Percentiles rank a stretch among this genome's conserved stretches.
Conservation (phyloP, 2,329 filamentous ascomycete species). For the Graphilbum fragrans region DNA sequence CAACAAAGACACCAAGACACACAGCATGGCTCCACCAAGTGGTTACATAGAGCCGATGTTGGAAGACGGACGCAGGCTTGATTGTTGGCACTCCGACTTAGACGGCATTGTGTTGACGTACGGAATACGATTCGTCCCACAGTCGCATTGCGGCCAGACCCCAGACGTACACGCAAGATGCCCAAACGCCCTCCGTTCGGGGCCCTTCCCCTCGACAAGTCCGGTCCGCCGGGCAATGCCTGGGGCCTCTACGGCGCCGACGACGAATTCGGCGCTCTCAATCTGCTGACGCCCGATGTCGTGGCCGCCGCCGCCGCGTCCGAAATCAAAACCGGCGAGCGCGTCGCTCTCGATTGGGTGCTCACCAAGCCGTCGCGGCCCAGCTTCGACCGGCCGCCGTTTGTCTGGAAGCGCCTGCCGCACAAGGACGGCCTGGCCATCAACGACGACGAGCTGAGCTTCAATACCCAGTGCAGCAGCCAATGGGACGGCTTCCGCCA, state of each 20-base stretch:
- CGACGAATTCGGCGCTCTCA: slow-evolving; percentile 36
- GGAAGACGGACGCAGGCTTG: too few species aligned
- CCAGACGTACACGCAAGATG: too few species aligned
- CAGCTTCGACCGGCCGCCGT: slow-evolving; percentile 1
- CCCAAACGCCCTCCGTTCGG: too few species aligned
- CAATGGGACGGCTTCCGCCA: slow-evolving; percentile 11
- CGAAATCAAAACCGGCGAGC: slow-evolving; percentile 37
- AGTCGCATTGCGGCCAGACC: too few species aligned
- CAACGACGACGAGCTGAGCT: slow-evolving; percentile 5
- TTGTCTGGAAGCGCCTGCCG: neutral
- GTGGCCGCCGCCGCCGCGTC: slow-evolving; percentile 32
- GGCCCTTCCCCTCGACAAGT: too few species aligned
- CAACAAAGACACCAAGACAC: too few species aligned
- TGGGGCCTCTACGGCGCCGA: slow-evolving; percentile 35
- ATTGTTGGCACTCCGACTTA: too few species aligned
- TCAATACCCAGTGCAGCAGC: slow-evolving; percentile 8
- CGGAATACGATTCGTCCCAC: too few species aligned
- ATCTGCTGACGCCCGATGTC: slow-evolving; percentile 36
- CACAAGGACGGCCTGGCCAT: neutral
- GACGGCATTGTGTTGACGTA: too few species aligned
- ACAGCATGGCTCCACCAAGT: too few species aligned
- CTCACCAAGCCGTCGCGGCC: slow-evolving; percentile 17
- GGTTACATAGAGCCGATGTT: too few species aligned
- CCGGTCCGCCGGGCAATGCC: slow-evolving; percentile 12
- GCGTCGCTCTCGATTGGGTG: slow-evolving; percentile 31